phyloP scores from a whole-genome alignment of 306 rosid species.

The Biancaea sappan region DNA sequence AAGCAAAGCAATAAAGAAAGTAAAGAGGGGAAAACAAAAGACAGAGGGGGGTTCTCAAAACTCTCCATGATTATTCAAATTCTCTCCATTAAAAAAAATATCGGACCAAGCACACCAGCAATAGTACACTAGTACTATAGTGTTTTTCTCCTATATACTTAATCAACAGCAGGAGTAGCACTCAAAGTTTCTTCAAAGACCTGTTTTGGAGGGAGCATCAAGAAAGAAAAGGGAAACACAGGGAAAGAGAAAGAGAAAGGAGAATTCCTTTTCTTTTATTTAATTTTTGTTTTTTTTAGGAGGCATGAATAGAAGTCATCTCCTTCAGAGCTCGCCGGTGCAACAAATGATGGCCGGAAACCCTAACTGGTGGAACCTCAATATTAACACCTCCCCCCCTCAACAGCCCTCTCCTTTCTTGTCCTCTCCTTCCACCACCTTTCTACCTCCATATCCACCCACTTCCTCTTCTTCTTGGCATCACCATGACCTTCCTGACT shows the following conservation, averaged over 20 bases:
- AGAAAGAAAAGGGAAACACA: conserved; percentile 20
- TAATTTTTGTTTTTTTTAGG: too few relatives aligned
- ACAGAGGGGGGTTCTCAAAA: conserved; percentile 59
- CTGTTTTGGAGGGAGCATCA: conserved; percentile 40
- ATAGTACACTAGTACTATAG: background rate
- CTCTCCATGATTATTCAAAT: conserved; percentile 81
- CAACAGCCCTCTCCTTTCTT: conserved; percentile 61
- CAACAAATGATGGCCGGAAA: conserved; percentile 93
- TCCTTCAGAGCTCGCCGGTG: conserved; percentile 80
- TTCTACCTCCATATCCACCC: conserved; percentile 44
- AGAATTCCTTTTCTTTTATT: background rate
- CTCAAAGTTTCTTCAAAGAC: conserved; percentile 64
- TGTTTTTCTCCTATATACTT: conserved; percentile 46
- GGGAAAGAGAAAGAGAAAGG: background rate
- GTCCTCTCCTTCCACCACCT: conserved; percentile 48
- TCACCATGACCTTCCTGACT: conserved; percentile 72
- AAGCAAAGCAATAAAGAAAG: conserved; percentile 57
- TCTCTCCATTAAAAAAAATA: conserved; percentile 43
- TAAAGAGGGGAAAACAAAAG: conserved; percentile 42
- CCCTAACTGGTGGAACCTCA: conserved; percentile 95
- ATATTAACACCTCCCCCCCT: conserved; percentile 64
- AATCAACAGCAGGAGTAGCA: conserved; percentile 54
- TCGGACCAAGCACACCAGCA: conserved; percentile 38
- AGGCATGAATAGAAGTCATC: conserved; percentile 78
- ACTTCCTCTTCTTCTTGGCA: conserved; percentile 58